Conservation (phyloP, 1,284 basidiomycete genomes). For the Coniferiporia sulphurascens region DNA sequence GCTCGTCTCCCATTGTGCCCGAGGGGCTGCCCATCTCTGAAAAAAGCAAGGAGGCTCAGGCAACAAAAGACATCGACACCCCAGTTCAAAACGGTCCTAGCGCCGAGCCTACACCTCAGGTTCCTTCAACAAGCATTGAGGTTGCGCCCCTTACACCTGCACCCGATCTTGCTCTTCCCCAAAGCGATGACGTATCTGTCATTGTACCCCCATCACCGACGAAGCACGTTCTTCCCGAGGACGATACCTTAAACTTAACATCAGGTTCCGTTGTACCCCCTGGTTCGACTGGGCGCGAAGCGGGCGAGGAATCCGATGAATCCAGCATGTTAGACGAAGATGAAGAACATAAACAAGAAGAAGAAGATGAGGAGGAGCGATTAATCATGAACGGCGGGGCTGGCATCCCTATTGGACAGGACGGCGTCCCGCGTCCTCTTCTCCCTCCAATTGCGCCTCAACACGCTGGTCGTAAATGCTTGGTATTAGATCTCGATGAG, state of each 20-base stretch:
- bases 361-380: constrained; percentile 73
- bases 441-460: constrained; percentile 71
- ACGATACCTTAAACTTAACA: constrained; percentile 62
- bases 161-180: constrained; percentile 20
- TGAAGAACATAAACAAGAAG: constrained; percentile 43
- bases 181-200: constrained; percentile 32
- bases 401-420: constrained; percentile 80
- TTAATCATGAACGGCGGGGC: constrained; percentile 78
- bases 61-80: constrained; percentile 13
- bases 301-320: constrained; percentile 40
- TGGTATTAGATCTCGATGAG: constrained; percentile 94
- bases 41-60: constrained; percentile 19
- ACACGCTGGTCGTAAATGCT: constrained; percentile 84
- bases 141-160: constrained; percentile 12
- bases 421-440: constrained; percentile 81
- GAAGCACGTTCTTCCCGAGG: constrained; percentile 32
- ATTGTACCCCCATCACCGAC: constrained; percentile 54
- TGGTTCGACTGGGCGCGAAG: constrained; percentile 55
- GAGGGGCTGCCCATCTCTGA: constrained; percentile 13
- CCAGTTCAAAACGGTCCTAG: constrained; percentile 12
- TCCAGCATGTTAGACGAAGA: constrained; percentile 43
- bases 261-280: constrained; percentile 68
- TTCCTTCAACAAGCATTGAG: constrained; percentile 8
- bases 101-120: constrained; percentile 7
- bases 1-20: neutral